These are phyloP conservation scores for Candida montana DNA, from an alignment of 805 yeast species.

Conservation along the genomic window DNA sequence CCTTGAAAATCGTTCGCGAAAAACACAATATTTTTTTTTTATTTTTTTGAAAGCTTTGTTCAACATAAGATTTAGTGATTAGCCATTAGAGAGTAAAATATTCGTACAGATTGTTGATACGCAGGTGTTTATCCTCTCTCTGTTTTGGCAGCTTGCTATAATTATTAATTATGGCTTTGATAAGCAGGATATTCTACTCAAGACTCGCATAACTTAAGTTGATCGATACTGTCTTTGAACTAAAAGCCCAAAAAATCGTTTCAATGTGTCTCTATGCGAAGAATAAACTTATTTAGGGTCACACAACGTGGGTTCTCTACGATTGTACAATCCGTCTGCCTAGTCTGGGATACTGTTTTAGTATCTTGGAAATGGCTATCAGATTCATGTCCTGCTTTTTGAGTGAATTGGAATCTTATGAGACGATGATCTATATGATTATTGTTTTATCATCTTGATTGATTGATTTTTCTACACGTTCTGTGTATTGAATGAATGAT, in stretches of 20 bases:
- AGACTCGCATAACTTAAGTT: conserved; percentile 19
- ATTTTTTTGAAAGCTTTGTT: no score
- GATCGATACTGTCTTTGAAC: conserved; percentile 13
- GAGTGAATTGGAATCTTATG: background rate
- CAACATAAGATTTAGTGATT: no score
- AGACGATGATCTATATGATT: background rate
- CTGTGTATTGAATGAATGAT: background rate
- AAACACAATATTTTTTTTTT: no score
- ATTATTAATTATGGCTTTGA: no score
- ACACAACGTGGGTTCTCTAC: no score
- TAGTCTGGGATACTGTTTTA: background rate
- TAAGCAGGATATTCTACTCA: no score
- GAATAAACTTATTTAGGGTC: conserved; percentile 6
- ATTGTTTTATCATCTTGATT: background rate
- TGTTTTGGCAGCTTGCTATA: no score
- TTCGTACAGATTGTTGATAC: no score
- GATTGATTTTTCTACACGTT: background rate
- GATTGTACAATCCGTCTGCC: background rate
- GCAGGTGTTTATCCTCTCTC: background rate
- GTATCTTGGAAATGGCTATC: background rate
- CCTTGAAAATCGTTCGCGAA: no score
- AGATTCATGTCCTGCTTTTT: no score
- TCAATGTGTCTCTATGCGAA: conserved; percentile 30
- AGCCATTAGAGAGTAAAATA: no score
- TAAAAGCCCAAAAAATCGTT: conserved; percentile 20